Evolutionary conservation across 73 alveolate species (phyloP).

Genomic region (Tetrahymena elliotti): DNA sequence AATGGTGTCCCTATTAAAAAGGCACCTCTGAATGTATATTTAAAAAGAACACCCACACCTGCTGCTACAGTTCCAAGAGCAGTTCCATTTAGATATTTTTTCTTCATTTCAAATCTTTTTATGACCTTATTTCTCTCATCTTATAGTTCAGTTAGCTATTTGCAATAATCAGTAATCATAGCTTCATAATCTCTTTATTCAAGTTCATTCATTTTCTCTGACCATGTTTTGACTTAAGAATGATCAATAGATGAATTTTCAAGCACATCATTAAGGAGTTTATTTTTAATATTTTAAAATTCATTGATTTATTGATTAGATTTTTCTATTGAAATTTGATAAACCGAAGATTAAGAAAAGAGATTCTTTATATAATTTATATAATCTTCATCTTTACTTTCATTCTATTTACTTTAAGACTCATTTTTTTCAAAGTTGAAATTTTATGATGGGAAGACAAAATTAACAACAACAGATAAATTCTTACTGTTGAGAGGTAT

Average conservation of each 20-base stretch:
- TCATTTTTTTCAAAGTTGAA: background rate
- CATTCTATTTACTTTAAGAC: background rate
- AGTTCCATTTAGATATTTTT: background rate
- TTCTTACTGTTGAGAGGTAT: background rate
- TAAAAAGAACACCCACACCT: background rate
- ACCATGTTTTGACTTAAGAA: background rate
- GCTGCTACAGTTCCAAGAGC: background rate
- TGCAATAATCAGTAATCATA: background rate
- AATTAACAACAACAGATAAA: background rate
- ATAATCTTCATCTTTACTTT: background rate
- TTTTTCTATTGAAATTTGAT: background rate
- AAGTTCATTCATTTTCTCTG: background rate
- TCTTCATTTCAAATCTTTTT: background rate
- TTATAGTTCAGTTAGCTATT: background rate
- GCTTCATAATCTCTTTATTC: background rate
- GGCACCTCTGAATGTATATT: background rate
- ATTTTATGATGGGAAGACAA: background rate
- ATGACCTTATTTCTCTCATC: background rate
- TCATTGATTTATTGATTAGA: background rate
- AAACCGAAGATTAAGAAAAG: background rate
- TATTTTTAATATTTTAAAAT: background rate
- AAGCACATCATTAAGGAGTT: background rate
- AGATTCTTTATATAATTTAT: background rate
- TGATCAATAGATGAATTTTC: background rate
- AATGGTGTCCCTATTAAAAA: background rate